Percentiles rank a stretch among this genome's conserved stretches.
These are phyloP conservation scores for Steccherinum ochraceum DNA, from an alignment of 768 basidiomycete species.

Conservation along the genomic window DNA sequence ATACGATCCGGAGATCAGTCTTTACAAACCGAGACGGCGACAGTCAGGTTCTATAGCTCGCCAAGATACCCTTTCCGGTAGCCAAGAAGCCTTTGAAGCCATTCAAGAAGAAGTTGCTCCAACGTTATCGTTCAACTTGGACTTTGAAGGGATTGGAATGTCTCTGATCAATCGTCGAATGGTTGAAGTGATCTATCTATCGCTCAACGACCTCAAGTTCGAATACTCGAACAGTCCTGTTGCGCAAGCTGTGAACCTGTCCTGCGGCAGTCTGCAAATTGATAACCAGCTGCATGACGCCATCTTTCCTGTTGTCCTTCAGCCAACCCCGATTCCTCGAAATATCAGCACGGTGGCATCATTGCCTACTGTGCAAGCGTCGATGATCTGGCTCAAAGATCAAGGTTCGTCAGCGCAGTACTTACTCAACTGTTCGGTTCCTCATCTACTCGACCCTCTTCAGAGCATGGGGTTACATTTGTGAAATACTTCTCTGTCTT, in stretches of 20 bases:
- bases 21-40: slow-evolving; percentile 76
- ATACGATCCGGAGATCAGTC: slow-evolving; percentile 77
- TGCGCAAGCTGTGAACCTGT: slow-evolving; percentile 74
- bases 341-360: slow-evolving; percentile 71
- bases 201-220: slow-evolving; percentile 70
- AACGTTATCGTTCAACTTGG: slow-evolving; percentile 59
- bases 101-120: slow-evolving; percentile 68
- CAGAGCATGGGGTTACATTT: slow-evolving; percentile 97
- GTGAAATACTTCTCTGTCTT: slow-evolving; percentile 95
- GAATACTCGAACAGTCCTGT: slow-evolving; percentile 77
- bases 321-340: slow-evolving; percentile 84
- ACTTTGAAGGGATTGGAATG: slow-evolving; percentile 86
- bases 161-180: slow-evolving; percentile 86
- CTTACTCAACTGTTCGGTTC: too few relatives aligned
- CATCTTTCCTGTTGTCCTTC: slow-evolving; percentile 88
- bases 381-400: slow-evolving; percentile 88
- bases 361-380: slow-evolving; percentile 84
- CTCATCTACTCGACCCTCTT: background rate
- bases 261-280: slow-evolving; percentile 84
- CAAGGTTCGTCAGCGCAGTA: slow-evolving; percentile 51
- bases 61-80: slow-evolving; percentile 66
- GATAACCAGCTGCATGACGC: slow-evolving; percentile 99
- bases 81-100: slow-evolving; percentile 77
- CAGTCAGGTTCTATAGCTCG: slow-evolving; percentile 43
- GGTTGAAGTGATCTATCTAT: slow-evolving; percentile 86